phyloP scores from a whole-genome alignment of 495 filamentous ascomycete genomes.

The Parachaetomium inaequale region DNA sequence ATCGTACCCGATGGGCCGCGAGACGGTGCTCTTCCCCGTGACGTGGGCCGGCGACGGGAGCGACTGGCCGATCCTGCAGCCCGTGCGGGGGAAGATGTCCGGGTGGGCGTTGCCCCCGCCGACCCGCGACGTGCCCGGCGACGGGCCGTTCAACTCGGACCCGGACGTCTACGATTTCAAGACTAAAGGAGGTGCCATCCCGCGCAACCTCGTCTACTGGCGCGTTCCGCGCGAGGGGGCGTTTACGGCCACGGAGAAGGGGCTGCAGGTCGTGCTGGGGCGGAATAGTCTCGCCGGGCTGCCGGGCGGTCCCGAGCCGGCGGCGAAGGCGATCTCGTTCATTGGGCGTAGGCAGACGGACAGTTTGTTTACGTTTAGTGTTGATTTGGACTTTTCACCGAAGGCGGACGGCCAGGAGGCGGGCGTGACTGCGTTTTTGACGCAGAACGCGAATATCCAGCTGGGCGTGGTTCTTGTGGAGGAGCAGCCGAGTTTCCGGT shows the following conservation, averaged over 20 bases:
- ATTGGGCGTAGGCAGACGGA: constrained; percentile 44
- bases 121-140: constrained; percentile 33
- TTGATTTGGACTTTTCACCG: constrained; percentile 40
- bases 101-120: constrained; percentile 38
- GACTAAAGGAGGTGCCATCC: constrained; percentile 31
- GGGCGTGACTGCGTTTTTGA: constrained; percentile 44
- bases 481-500: constrained; percentile 30
- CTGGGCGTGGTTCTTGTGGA: constrained; percentile 40
- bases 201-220: constrained; percentile 45
- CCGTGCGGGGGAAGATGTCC: constrained; percentile 42
- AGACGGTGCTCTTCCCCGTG: constrained; percentile 50
- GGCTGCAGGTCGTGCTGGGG: constrained; percentile 37
- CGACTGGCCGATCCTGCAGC: constrained; percentile 41
- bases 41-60: constrained; percentile 49
- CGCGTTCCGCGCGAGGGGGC: constrained; percentile 35
- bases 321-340: constrained; percentile 37
- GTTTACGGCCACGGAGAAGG: constrained; percentile 36
- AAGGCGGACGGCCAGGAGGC: constrained; percentile 34
- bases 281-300: constrained; percentile 38
- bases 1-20: constrained; percentile 55
- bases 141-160: constrained; percentile 36
- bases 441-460: constrained; percentile 45
- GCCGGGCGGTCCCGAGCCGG: constrained; percentile 23
- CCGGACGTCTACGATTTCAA: constrained; percentile 42
- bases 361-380: constrained; percentile 43